phyloP scores from a whole-genome alignment of 306 rosid genomes.

The Malus orientalis region DNA sequence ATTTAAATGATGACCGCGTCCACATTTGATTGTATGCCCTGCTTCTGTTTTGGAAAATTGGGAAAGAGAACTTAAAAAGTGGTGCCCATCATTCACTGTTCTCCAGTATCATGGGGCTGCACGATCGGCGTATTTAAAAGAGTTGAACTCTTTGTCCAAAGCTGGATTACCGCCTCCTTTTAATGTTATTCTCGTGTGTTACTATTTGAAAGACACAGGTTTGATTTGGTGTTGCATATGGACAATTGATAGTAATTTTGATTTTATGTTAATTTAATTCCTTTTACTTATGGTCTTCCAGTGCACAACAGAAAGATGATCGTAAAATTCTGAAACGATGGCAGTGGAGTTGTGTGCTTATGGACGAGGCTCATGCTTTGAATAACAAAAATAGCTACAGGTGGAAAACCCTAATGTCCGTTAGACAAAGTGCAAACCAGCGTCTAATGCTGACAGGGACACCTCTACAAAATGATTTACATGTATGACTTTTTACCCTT shows the following conservation, averaged over 20 bases:
- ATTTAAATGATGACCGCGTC: conserved; percentile 81
- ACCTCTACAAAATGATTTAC: conserved; percentile 92
- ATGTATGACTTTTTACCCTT: conserved; percentile 31
- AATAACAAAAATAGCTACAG: conserved; percentile 89
- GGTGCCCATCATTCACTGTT: conserved; percentile 88
- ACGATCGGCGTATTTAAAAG: conserved; percentile 64
- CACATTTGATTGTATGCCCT: conserved; percentile 96
- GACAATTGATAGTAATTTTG: not conserved
- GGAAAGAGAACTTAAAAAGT: conserved; percentile 87
- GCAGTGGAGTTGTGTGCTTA: conserved; percentile 95
- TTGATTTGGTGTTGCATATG: conserved; percentile 4
- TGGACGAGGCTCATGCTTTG: conserved; percentile 99
- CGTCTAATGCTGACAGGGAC: conserved; percentile 98
- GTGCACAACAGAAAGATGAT: conserved; percentile 95
- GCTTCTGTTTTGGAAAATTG: conserved; percentile 99
- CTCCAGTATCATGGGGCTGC: conserved; percentile 85
- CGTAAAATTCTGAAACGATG: conserved; percentile 86
- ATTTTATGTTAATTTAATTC: conserved; percentile 11
- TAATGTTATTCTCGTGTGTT: conserved; percentile 93
- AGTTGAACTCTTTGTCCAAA: conserved; percentile 75
- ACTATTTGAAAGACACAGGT: conserved; percentile 99
- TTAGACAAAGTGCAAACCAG: conserved; percentile 85
- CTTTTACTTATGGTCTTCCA: conserved; percentile 37
- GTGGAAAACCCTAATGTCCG: conserved; percentile 94
- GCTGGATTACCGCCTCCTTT: conserved; percentile 83